A percentile compares a stretch with the other conserved stretches of the same genome.
These are phyloP conservation scores for Proteromonas lacertae DNA, from an alignment of 352 stramenopile species.

Conservation along the genomic window DNA sequence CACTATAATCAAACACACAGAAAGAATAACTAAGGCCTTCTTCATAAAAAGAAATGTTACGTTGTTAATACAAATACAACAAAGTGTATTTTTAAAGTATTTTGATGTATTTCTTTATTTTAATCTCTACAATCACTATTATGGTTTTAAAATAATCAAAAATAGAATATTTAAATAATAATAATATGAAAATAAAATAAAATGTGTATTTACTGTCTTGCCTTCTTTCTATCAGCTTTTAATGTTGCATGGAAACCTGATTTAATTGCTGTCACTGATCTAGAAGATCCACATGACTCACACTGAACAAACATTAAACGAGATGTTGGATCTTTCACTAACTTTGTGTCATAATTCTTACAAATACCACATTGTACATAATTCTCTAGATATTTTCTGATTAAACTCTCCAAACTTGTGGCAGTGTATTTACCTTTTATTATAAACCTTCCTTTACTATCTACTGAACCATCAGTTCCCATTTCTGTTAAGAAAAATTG, in stretches of 20 bases:
- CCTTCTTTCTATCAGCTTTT: slow-evolving; percentile 29
- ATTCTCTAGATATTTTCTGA: slow-evolving; percentile 96
- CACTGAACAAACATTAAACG: slow-evolving; percentile 93
- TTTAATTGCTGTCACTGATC: slow-evolving; percentile 78
- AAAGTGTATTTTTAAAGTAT: no score
- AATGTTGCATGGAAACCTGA: slow-evolving; percentile 83
- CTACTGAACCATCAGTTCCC: slow-evolving; percentile 91
- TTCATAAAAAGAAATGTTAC: no score
- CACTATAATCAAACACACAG: no score
- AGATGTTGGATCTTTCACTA: slow-evolving; percentile 72
- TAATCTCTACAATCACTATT: no score
- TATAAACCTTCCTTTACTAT: slow-evolving; percentile 87
- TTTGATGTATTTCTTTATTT: no score
- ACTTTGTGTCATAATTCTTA: slow-evolving; percentile 76
- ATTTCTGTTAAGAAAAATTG: slow-evolving; percentile 95
- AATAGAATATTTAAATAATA: no score
- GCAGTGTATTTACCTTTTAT: slow-evolving; percentile 84
- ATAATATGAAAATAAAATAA: no score
- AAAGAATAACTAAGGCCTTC: no score
- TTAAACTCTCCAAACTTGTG: slow-evolving; percentile 77
- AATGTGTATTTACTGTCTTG: no score
- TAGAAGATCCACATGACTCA: slow-evolving; percentile 58
- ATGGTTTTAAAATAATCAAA: no score
- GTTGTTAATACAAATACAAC: no score
- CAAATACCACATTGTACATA: slow-evolving; percentile 99